A percentile compares a stretch with the other conserved stretches of the same genome.
phyloP scores from a whole-genome alignment of 768 basidiomycete genomes.

The Kwoniella dejecticola region DNA sequence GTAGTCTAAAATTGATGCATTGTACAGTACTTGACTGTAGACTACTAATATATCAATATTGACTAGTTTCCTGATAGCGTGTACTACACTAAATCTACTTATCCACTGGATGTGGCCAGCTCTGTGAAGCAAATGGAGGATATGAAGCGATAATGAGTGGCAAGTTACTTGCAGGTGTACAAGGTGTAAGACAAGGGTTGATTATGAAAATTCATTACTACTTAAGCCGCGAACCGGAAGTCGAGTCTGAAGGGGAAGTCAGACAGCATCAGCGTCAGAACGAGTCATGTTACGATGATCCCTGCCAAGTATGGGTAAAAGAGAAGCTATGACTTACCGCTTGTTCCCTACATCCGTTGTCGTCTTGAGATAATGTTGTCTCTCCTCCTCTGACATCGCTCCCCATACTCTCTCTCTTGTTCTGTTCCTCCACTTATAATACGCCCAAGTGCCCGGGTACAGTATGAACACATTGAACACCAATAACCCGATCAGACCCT shows the following conservation, averaged over 20 bases:
- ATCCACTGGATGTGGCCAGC: no score
- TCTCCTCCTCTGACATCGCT: slow-evolving; percentile 43
- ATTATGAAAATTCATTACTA: no score
- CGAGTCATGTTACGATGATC: not conserved
- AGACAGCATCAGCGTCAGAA: not conserved
- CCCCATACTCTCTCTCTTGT: slow-evolving; percentile 46
- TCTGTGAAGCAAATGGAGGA: no score
- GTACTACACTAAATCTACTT: not conserved
- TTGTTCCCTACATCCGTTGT: slow-evolving; percentile 53
- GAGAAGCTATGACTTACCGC: slow-evolving; percentile 14
- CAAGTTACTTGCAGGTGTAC: no score
- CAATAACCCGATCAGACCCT: slow-evolving; percentile 46
- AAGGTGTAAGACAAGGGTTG: no score
- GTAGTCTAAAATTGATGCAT: not conserved
- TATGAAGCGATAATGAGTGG: no score
- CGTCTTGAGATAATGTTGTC: slow-evolving; percentile 48
- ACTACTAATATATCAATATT: no score
- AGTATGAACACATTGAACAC: slow-evolving; percentile 50
- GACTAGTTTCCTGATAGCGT: not conserved
- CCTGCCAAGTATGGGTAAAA: not conserved
- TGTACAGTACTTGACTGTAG: no score
- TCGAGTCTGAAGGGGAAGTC: slow-evolving; percentile 21
- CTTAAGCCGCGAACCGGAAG: slow-evolving; percentile 24
- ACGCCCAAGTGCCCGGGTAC: slow-evolving; percentile 47
- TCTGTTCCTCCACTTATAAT: slow-evolving; percentile 48